Evolutionary conservation across 495 filamentous ascomycete species (phyloP), one percentile per base, ranked within the genome.

Genomic region (Paragyromitra xinjiangensis): DNA sequence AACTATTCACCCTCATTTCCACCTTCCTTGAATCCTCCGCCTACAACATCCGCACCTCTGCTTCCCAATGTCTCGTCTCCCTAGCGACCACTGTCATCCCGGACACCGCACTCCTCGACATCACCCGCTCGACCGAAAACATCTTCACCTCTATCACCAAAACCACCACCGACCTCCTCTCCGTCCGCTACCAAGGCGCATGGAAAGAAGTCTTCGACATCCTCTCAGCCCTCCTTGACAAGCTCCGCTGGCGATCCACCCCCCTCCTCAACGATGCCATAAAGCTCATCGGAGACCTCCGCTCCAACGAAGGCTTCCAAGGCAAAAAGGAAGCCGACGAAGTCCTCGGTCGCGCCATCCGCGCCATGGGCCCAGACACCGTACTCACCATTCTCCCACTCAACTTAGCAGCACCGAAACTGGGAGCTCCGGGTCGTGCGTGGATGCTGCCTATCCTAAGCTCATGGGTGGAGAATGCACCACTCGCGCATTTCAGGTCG

Each of bases 161-260:
- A 75, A 86, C 87, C 1, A 89, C 91, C 0, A 88, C 87, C 45
- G 88, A 90, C 64, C 88, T 98, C 34, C 86, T 99, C 16, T 94
- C 89, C 64, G 89, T 98, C 12, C 95, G 94, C 80, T 98, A 93
- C 82, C 95, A 98, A 83, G 89, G 90, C 19, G 95, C 96, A 0
- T 99, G 95, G 96, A 90, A 91, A 85, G 95, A 98, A 82, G 92
- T 96, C 8, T 98, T 98, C 85, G 93, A 91, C 78, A 91, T 98
- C 9, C 87, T 96, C 64, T 90, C 89, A n/a, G 91, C 92, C 39
- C 90, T 95, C 83, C 95, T 98, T 75, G 92, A 95, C 69, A 87
- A 90, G n/a, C 88, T 96, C 70, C 88, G 90, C 78, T 98, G 94
- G 94, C 90, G 90, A 51, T 91, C 94, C 5, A 86, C 88, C 65